These are phyloP conservation scores for Cladophialophora bantiana DNA, from an alignment of 2,329 filamentous ascomycete genomes.

Conservation along the genomic window DNA sequence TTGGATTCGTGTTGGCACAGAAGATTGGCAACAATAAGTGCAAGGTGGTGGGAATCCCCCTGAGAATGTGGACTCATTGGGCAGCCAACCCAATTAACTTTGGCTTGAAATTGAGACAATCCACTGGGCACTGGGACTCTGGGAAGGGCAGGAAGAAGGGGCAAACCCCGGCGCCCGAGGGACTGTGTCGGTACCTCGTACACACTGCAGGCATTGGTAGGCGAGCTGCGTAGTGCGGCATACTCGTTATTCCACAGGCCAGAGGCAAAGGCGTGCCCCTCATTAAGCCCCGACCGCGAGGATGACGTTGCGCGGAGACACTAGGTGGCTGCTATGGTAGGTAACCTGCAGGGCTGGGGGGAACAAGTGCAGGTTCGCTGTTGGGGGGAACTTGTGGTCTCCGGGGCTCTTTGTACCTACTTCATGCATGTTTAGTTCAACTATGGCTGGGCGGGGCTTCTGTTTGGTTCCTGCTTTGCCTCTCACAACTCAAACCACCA, in stretches of 20 bases:
- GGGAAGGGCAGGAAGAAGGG: conserved; percentile 3
- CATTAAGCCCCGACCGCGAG: neutral
- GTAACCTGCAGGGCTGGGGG: conserved; percentile 1
- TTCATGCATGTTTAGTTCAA: conserved; percentile 1
- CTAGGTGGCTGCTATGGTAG: neutral
- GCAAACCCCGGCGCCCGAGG: neutral
- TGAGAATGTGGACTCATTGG: conserved; percentile 24
- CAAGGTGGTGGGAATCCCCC: conserved; percentile 11
- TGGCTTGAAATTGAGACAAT: conserved; percentile 20
- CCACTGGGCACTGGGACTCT: conserved; percentile 7
- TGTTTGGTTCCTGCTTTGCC: neutral
- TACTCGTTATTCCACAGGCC: neutral
- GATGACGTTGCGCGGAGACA: conserved; percentile 1
- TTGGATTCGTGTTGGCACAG: conserved; percentile 9
- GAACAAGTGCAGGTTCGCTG: neutral
- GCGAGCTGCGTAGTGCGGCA: neutral
- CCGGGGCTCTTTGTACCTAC: neutral
- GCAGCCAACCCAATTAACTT: conserved; percentile 23
- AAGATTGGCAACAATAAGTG: conserved; percentile 1
- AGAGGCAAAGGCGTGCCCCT: neutral
- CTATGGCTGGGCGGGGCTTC: neutral
- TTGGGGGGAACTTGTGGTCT: neutral
- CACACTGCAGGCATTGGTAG: too few relatives aligned
- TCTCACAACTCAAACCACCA: neutral
- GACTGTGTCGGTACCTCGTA: too few relatives aligned